Conservation (phyloP, 441 rosid species). For the Melastoma candidum region DNA sequence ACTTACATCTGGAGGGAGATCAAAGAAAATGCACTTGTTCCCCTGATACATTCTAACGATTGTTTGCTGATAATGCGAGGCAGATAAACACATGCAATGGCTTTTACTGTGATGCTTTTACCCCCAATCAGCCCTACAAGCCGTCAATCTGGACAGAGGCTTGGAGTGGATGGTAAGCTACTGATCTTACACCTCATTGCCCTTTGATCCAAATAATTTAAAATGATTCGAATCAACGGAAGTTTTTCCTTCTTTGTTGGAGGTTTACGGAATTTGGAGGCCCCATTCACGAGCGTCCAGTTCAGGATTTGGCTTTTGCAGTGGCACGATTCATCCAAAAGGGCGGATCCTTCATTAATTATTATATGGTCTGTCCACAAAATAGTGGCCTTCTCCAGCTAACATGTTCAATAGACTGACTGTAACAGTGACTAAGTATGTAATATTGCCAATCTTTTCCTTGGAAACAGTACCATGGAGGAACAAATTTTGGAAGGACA, state of each 20-base stretch:
- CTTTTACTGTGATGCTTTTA: constrained; percentile 75
- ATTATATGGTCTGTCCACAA: constrained; percentile 58
- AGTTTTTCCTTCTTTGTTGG: neutral
- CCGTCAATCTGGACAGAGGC: constrained; percentile 92
- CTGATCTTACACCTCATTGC: neutral
- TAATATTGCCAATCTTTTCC: constrained; percentile 6
- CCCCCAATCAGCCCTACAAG: constrained; percentile 83
- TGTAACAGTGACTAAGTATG: neutral
- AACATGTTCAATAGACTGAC: neutral
- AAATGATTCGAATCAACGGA: too few relatives aligned
- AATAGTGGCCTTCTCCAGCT: neutral
- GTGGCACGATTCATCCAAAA: constrained; percentile 83
- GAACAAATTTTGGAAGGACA: constrained; percentile 92
- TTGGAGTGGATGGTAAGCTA: constrained; percentile 73
- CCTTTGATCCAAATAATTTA: too few relatives aligned
- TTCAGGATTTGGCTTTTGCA: constrained; percentile 79
- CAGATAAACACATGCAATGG: constrained; percentile 91
- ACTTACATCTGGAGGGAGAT: too few relatives aligned
- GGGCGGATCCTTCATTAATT: constrained; percentile 84
- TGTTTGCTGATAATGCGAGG: constrained; percentile 4
- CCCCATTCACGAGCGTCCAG: constrained; percentile 74
- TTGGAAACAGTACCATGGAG: constrained; percentile 83
- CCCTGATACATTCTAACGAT: neutral
- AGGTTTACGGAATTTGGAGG: constrained; percentile 90
- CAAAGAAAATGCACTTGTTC: too few relatives aligned